A percentile compares a stretch with the other conserved stretches of the same genome.
Conservation (phyloP, 192 early-diverging fungal species). For the Coemansia sp. region DNA sequence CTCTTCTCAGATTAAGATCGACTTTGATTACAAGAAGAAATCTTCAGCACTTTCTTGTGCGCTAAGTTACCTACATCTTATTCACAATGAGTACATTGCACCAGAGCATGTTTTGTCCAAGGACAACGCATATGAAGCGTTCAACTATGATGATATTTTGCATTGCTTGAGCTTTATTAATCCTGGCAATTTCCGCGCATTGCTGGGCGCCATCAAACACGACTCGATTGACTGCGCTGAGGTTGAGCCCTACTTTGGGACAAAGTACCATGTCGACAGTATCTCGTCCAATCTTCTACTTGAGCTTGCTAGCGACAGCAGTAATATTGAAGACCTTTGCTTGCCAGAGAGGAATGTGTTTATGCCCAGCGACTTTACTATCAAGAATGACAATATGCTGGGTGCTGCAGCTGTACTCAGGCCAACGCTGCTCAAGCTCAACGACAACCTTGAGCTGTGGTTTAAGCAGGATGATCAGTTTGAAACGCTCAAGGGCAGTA, state of each 20-base stretch:
- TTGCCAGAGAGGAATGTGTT: constrained; percentile 9
- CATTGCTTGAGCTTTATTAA: constrained; percentile 61
- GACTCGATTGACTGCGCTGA: constrained; percentile 19
- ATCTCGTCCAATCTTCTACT: constrained; percentile 7
- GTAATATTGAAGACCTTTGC: neutral
- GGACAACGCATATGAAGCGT: constrained; percentile 63
- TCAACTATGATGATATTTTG: constrained; percentile 62
- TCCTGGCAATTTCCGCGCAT: constrained; percentile 60
- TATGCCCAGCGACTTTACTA: constrained; percentile 34
- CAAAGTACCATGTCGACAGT: constrained; percentile 66
- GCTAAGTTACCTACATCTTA: constrained; percentile 61
- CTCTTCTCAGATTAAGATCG: constrained; percentile 29
- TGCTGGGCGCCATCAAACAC: constrained; percentile 37
- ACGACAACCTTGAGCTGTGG: constrained; percentile 69
- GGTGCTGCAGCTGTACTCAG: neutral
- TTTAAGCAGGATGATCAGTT: constrained; percentile 92
- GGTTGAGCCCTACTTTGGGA: constrained; percentile 77
- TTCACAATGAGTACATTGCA: constrained; percentile 69
- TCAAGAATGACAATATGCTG: neutral
- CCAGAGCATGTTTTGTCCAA: constrained; percentile 69
- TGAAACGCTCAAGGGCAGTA: constrained; percentile 74
- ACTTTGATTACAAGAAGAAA: constrained; percentile 68
- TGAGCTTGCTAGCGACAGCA: constrained; percentile 58
- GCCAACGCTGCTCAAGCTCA: constrained; percentile 17
- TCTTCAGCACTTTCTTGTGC: constrained; percentile 43